Evolutionary conservation across 176 grass and related monocot species (phyloP), one percentile per base, ranked within the genome.

Genomic region (Avena sativa): DNA sequence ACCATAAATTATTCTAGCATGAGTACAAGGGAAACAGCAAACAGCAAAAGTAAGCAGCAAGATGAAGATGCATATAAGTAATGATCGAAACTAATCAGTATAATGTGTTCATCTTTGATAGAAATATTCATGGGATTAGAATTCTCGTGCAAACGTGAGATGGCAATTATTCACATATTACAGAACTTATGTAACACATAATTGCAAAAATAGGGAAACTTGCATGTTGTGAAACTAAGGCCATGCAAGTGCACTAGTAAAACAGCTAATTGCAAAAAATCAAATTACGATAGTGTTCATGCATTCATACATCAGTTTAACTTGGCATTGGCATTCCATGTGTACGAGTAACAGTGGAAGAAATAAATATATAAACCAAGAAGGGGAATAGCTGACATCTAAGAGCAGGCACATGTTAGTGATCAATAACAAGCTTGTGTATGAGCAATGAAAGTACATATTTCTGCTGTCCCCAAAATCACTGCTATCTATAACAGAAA

Each of bases 1-100:
- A 15, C 51, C 69, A 81, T 81, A 50, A 76, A 67, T 28, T 75
- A 85, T 30, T 71, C 25, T 70, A 86, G 34, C 14, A 5, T 72
- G 5, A 34, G 23, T 55, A 59, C 28, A 48, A 69, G 72, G 11
- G 61, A 77, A 91, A 21, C 2, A 46, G 16, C 32, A 77, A 91
- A 21, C 2, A 46, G 16, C 32, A 68, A 80, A 34, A 90, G 25
- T 26, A 81, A 67, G 10, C 7, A 44, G 51, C 47, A 13, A 48
- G 36, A 80, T 79, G 26, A 1, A 77, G 55, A 77, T 34, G 40
- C 40, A 43, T 55, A 52, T 68, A 68, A 70, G 66, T 70, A 70
- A 70, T 38, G 66, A 38, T 20, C 9, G 14, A 10, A 70, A 70
- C 14, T 34, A 34, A 55, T 34, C 26, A 2, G 49, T 52, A 76